phyloP scores from a whole-genome alignment of 352 stramenopile species.

The Phytophthora capsici region DNA sequence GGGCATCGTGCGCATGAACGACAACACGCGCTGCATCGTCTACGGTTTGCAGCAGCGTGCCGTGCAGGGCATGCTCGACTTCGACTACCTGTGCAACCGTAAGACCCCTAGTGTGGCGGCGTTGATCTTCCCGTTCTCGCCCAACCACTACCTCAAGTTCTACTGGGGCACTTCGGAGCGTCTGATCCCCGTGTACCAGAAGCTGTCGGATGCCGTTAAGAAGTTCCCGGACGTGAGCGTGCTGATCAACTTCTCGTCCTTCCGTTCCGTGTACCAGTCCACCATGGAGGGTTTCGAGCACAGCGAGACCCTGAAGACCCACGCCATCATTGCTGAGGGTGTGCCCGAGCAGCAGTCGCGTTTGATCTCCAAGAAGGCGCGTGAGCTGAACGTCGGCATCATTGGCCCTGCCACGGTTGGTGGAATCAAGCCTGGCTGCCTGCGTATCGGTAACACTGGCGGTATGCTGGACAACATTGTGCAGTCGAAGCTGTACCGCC shows the following conservation, averaged over 20 bases:
- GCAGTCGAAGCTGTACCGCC: constrained; percentile 96
- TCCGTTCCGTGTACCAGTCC: constrained; percentile 95
- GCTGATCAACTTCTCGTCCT: constrained; percentile 98
- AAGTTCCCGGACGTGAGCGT: constrained; percentile 95
- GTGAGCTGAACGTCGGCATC: constrained; percentile 92
- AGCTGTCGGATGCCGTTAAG: constrained; percentile 91
- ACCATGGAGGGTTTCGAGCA: constrained; percentile 95
- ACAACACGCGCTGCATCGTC: constrained; percentile 93
- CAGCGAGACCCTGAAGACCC: constrained; percentile 94
- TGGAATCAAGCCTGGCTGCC: constrained; percentile 96
- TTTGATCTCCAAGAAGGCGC: constrained; percentile 94
- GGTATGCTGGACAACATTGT: constrained; percentile 99
- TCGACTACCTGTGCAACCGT: constrained; percentile 98
- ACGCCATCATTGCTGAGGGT: constrained; percentile 98
- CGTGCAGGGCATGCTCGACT: constrained; percentile 98
- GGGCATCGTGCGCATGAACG: constrained; percentile 86
- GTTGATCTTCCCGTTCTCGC: constrained; percentile 95
- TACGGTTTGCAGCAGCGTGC: constrained; percentile 95
- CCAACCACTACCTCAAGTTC: constrained; percentile 97
- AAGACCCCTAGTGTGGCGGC: constrained; percentile 94
- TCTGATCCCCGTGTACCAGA: constrained; percentile 93
- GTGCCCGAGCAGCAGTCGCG: constrained; percentile 96
- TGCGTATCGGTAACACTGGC: constrained; percentile 97
- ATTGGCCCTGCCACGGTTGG: constrained; percentile 97
- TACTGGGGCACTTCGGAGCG: constrained; percentile 97